A percentile compares a stretch with the other conserved stretches of the same genome.
phyloP scores from a whole-genome alignment of 179 eudicot genomes.

The Nepenthes alata region DNA sequence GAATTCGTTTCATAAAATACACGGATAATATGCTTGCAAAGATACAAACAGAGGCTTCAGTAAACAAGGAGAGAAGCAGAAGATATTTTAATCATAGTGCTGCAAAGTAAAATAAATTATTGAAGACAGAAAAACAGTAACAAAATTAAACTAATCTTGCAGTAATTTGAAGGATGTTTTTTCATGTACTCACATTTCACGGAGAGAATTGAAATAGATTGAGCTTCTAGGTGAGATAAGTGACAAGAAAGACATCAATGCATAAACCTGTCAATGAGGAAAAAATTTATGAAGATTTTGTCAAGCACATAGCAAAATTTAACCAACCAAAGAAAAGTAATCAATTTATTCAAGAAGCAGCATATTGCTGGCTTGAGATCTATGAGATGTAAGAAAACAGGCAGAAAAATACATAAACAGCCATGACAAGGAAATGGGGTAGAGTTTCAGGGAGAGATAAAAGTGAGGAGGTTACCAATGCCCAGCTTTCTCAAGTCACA shows the following conservation, averaged over 20 bases:
- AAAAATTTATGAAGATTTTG: neutral
- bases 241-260: constrained; percentile 79
- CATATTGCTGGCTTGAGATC: too few species aligned
- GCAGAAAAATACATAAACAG: neutral
- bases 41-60: neutral
- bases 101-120: neutral
- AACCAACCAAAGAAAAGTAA: too few species aligned
- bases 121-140: too few species aligned
- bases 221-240: constrained; percentile 57
- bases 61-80: neutral
- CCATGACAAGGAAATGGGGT: too few species aligned
- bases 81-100: neutral
- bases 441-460: too few species aligned
- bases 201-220: constrained; percentile 73
- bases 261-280: constrained; percentile 66
- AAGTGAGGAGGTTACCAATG: too few species aligned
- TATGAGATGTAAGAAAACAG: too few species aligned
- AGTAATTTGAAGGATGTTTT: neutral
- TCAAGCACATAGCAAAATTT: too few species aligned
- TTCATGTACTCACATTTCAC: constrained; percentile 73
- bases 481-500: too few species aligned
- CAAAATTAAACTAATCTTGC: neutral
- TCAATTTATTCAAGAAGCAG: too few species aligned
- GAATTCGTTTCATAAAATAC: neutral
- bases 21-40: neutral